phyloP scores from a whole-genome alignment of 768 basidiomycete species.

The Tulasnella sp. region DNA sequence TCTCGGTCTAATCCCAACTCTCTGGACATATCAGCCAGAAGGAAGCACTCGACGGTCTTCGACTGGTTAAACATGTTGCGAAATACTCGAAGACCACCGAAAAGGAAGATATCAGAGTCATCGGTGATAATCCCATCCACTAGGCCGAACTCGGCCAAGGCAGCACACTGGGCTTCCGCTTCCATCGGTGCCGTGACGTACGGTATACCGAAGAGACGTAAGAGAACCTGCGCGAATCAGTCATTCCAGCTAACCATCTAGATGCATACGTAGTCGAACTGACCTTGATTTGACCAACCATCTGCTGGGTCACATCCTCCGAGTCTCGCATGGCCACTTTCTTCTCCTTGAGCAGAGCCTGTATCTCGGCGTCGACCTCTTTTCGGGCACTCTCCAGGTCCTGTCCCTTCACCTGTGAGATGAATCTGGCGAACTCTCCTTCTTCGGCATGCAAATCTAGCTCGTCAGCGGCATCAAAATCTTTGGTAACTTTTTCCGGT shows the following conservation, averaged over 20 bases:
- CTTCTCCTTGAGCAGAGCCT: slow-evolving; percentile 62
- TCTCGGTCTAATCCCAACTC: slow-evolving; percentile 82
- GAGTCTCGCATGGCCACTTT: slow-evolving; percentile 87
- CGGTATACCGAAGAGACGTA: slow-evolving; percentile 90
- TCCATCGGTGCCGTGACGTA: slow-evolving; percentile 99
- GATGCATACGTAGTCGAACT: slow-evolving; percentile 12
- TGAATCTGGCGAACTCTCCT: slow-evolving; percentile 81
- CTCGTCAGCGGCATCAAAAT: slow-evolving; percentile 77
- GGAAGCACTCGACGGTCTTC: slow-evolving; percentile 95
- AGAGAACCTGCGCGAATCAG: slow-evolving; percentile 47
- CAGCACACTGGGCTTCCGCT: slow-evolving; percentile 97
- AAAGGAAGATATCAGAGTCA: slow-evolving; percentile 97
- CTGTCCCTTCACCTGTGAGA: slow-evolving; percentile 81
- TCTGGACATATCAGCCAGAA: slow-evolving; percentile 65
- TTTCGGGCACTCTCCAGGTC: slow-evolving; percentile 66
- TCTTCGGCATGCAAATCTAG: slow-evolving; percentile 70
- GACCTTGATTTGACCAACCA: slow-evolving; percentile 73
- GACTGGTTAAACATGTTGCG: slow-evolving; percentile 99
- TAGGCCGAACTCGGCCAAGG: slow-evolving; percentile 68
- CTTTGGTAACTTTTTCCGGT: no score
- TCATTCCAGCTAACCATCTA: slow-evolving; percentile 40
- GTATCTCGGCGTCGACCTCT: slow-evolving; percentile 90
- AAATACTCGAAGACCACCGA: slow-evolving; percentile 89
- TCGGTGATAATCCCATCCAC: slow-evolving; percentile 98
- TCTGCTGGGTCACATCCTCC: slow-evolving; percentile 89